Evolutionary conservation across 116 monocot genomes (phyloP), one percentile per base, ranked within the genome.

Genomic region (Papilionanthe hybrid): DNA sequence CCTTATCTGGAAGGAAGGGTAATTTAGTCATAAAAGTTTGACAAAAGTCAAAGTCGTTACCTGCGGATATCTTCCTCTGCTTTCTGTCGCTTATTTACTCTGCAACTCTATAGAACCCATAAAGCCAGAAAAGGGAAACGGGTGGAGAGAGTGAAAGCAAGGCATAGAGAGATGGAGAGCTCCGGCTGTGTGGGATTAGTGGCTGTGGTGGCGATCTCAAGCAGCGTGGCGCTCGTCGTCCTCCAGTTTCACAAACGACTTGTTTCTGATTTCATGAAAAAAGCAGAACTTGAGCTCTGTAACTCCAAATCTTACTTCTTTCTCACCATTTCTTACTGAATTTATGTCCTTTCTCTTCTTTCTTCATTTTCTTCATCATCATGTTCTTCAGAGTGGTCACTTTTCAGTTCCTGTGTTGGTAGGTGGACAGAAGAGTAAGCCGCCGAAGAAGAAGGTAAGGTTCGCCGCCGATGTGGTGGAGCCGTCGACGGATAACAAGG

Each of bases 381-480:
- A 22, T 15, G 32, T 0, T 37, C 15, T 15, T 1, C 5, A 53
- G 15, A 53, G 53, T 17, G 17, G 4, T 53, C 17, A 53, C 15
- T 53, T 53, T 17, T 53, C 15, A 53, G 15, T 15, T 53, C 53
- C 17, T 15, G 18, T 13, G 17, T 17, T 15, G 0, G 15, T 27
- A 82, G 75, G 72, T 7, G 42, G 19, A 25, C 13, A 7, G 17
- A 77, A 15, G 43, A 19, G 20, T 9, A 47, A 71, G 19, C 27
- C 20, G 77, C 41, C 12, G 56, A 88, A 84, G 78, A 90, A 53
- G 86, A 90, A 84, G 77, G 90, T 90, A 74, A 83, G 83, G 45
- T 90, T 90, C 75, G 87, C 90, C 3, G 85, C 63, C 6, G 90
- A 90, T n/a, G 88, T 88, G 77, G 73, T 83, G 13, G 90, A 90